Conservation (phyloP, 768 basidiomycete genomes). For the Lentinula raphanica region DNA sequence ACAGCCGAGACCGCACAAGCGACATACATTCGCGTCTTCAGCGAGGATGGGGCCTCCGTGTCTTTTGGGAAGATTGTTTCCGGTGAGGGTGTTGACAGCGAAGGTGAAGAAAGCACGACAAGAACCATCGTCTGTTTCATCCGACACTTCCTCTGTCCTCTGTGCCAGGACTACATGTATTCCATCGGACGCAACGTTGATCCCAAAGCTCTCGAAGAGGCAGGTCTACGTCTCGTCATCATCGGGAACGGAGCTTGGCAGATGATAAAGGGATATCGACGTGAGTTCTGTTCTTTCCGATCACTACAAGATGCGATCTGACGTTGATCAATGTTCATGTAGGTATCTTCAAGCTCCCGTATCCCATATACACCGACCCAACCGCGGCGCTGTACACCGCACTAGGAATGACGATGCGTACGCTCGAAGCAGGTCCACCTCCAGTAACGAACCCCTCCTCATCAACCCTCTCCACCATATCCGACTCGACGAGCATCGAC, state of each 20-base stretch:
- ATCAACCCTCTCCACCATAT: background rate
- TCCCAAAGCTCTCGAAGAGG: constrained; percentile 38
- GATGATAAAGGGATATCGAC: constrained; percentile 58
- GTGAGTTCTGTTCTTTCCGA: constrained; percentile 5
- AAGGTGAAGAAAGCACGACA: constrained; percentile 10
- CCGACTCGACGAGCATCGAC: background rate
- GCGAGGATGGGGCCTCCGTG: constrained; percentile 47
- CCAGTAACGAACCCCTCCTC: background rate
- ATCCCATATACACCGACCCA: constrained; percentile 63
- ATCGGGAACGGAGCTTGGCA: constrained; percentile 61
- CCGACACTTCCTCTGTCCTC: constrained; percentile 63
- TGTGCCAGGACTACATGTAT: constrained; percentile 68
- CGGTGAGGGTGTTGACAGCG: background rate
- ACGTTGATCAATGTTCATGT: background rate
- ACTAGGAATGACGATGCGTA: constrained; percentile 47
- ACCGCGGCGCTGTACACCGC: constrained; percentile 48
- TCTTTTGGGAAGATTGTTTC: constrained; percentile 47
- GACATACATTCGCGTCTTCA: constrained; percentile 42
- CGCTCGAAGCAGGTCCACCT: constrained; percentile 21
- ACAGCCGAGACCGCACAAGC: constrained; percentile 25
- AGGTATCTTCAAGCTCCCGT: constrained; percentile 61
- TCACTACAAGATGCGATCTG: background rate
- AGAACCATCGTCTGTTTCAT: constrained; percentile 65
- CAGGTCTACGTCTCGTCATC: constrained; percentile 52
- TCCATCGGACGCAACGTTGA: constrained; percentile 49